Evolutionary conservation across 2,329 filamentous ascomycete genomes (phyloP), one percentile per base, ranked within the genome.

Genomic region (Chlorencoelia australis): DNA sequence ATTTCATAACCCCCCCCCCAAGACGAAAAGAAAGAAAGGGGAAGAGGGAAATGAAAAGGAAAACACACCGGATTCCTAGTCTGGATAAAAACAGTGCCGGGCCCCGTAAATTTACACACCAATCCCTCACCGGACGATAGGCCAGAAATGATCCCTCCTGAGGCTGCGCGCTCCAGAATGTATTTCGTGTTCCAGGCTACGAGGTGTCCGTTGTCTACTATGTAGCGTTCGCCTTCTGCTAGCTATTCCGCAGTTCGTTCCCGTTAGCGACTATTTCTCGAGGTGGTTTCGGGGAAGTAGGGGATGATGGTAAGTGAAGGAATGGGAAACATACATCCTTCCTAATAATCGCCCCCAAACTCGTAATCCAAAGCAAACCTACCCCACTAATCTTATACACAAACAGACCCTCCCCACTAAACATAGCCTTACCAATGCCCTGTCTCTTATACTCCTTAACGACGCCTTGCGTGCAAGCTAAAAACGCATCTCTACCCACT

Each of bases 181-280:
- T 96, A 98, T 54, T 94, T 86, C 55, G 83, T 88, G 57, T 95
- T 95, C 91, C 91, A 98, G 0, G 91, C 89, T 0, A 96, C 87
- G 1, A 96, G 69, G 50, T 96, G 87, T 3, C 86, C 86, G 51
- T 94, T 94, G 53, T 94, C 86, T 39, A 95, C 79, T 47, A 91
- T 85, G 60, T 95, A 96, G 49, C 81, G 82, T 57, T 96, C 89
- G 7, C 80, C 80, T 9, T 78, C 72, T 29, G 58, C 61, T 18
- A 79, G 64, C 68, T 51, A 36, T 37, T 39, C 13, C 18, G 15
- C 10, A 10, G 6, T 30, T 18, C 10, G 15, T 14, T 14, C 3
- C 3, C 14, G 4, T 15, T 15, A 28, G 25, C 16, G 30, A 8
- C 33, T 35, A 11, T 15, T 7, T 3, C 3, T 16, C 4, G 4